These are phyloP conservation scores for Colletotrichum higginsianum DNA, from an alignment of 2,329 filamentous ascomycete species.

Conservation along the genomic window DNA sequence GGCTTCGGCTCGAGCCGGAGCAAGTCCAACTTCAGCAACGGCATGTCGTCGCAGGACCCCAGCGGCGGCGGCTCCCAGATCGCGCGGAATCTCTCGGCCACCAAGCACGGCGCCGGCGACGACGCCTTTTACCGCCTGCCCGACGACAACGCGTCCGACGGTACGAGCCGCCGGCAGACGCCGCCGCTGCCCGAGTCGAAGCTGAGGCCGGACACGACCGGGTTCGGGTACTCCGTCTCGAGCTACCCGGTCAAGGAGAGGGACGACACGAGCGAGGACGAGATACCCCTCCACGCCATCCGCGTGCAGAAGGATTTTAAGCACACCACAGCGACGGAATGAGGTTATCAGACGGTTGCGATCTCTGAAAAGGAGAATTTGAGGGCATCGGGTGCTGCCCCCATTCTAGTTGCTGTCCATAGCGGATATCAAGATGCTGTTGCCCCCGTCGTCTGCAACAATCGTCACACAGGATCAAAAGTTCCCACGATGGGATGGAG, in stretches of 20 bases:
- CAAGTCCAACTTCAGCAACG: conserved; percentile 42
- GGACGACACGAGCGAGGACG: conserved; percentile 52
- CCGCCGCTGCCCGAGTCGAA: conserved; percentile 42
- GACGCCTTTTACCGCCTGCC: conserved; percentile 52
- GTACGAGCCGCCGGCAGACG: conserved; percentile 23
- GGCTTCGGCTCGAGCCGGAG: conserved; percentile 47
- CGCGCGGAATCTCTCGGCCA: conserved; percentile 21
- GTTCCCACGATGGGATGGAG: too few species aligned
- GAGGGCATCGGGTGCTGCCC: not conserved
- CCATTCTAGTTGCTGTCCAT: too few species aligned
- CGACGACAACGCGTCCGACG: conserved; percentile 50
- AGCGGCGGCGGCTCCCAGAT: conserved; percentile 18
- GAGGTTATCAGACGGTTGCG: not conserved
- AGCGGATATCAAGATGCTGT: too few species aligned
- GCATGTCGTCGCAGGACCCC: conserved; percentile 36
- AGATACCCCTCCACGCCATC: conserved; percentile 57
- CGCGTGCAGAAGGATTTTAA: conserved; percentile 56
- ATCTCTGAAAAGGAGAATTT: not conserved
- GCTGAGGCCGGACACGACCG: conserved; percentile 50
- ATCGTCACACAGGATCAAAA: too few species aligned
- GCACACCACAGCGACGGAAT: conserved; percentile 45
- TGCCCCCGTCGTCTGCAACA: too few species aligned
- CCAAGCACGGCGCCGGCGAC: conserved; percentile 33
- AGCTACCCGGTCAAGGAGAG: conserved; percentile 49
- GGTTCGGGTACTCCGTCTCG: conserved; percentile 50